Evolutionary conservation across 441 rosid genomes (phyloP).

Genomic region (Erysimum pusillum): DNA sequence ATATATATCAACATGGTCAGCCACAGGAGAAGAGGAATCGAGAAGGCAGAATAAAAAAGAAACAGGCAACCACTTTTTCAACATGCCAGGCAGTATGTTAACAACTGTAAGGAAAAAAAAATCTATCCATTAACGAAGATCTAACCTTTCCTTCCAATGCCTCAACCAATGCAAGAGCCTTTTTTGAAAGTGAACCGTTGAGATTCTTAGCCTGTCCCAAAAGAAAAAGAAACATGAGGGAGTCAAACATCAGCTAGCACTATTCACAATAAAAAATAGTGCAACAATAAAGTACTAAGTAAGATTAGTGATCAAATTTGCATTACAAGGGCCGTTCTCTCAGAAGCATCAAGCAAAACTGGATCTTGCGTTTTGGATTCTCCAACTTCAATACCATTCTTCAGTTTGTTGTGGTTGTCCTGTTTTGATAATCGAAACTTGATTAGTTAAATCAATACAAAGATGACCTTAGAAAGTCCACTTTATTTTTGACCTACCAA

Average conservation of each 20-base stretch:
- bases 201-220: constrained; percentile 80
- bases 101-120: not conserved
- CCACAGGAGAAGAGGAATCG: constrained; percentile 4
- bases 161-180: constrained; percentile 75
- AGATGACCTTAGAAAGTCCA: constrained; percentile 36
- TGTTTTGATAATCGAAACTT: constrained; percentile 44
- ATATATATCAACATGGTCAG: constrained; percentile 1
- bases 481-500: constrained; percentile 60
- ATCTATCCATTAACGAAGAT: not conserved
- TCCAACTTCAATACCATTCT: constrained; percentile 77
- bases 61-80: constrained; percentile 15
- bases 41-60: constrained; percentile 2
- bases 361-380: constrained; percentile 67
- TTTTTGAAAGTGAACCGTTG: constrained; percentile 72
- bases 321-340: constrained; percentile 78
- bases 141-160: constrained; percentile 95
- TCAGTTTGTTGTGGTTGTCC: constrained; percentile 85
- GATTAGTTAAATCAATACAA: constrained; percentile 26
- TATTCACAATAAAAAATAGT: constrained; percentile 7
- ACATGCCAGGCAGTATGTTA: constrained; percentile 4
- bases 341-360: constrained; percentile 61
- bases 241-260: constrained; percentile 17
- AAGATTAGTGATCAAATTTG: constrained; percentile 33
- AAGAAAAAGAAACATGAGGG: constrained; percentile 22
- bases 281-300: constrained; percentile 18